A percentile compares a stretch with the other conserved stretches of the same genome.
Conservation (phyloP, 257 asterid species). For the Oldenlandia corymbosa region DNA sequence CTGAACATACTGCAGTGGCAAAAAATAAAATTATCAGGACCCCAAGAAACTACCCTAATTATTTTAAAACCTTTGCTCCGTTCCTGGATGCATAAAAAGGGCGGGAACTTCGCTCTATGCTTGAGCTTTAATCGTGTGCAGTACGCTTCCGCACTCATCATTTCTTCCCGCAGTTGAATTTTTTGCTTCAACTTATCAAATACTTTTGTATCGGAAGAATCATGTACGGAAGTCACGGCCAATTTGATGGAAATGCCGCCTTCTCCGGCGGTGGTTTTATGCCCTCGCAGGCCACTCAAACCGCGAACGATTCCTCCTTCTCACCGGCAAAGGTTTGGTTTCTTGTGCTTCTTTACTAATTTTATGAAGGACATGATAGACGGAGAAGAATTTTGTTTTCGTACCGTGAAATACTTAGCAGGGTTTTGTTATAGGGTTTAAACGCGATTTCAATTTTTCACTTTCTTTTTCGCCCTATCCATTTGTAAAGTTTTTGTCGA, state of each 20-base stretch:
- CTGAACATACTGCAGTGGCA: neutral
- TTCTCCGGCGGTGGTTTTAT: constrained; percentile 96
- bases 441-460: too few species aligned
- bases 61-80: neutral
- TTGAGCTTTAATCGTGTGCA: neutral
- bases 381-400: neutral
- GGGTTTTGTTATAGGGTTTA: constrained; percentile 1
- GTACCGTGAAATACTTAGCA: neutral
- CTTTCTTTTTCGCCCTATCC: too few species aligned
- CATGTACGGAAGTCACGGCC: constrained; percentile 54
- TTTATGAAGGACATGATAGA: neutral
- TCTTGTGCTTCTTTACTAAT: neutral
- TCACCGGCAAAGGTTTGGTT: constrained; percentile 58
- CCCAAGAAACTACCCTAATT: neutral
- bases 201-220: constrained; percentile 4
- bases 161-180: neutral
- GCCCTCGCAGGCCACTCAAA: constrained; percentile 92
- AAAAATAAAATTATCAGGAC: neutral
- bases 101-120: constrained; percentile 18
- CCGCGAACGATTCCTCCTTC: constrained; percentile 48
- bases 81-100: neutral
- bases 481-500: neutral
- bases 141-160: neutral
- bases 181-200: too few species aligned
- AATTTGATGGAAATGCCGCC: constrained; percentile 88